Evolutionary conservation across 2,329 filamentous ascomycete species (phyloP).

Genomic region (Diaporthe sp.): DNA sequence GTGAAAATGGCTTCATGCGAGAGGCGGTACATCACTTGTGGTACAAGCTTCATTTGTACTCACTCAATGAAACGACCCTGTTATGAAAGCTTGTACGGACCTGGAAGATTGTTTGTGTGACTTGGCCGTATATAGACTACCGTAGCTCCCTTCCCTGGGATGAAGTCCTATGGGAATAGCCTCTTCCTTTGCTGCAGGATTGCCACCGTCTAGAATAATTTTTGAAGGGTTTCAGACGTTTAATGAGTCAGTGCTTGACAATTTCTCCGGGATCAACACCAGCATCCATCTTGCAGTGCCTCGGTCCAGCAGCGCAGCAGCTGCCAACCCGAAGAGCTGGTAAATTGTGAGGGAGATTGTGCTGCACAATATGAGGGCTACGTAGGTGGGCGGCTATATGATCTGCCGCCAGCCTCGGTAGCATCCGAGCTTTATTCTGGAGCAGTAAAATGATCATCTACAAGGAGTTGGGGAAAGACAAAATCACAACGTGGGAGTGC

Average conservation of each 20-base stretch:
- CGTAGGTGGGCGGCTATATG: constrained; percentile 9
- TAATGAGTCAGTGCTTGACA: neutral
- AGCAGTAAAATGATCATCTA: constrained; percentile 22
- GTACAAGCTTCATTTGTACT: neutral
- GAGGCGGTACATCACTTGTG: neutral
- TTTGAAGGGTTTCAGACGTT: neutral
- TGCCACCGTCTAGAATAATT: neutral
- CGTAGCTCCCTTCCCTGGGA: neutral
- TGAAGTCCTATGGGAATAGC: neutral
- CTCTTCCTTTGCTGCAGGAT: neutral
- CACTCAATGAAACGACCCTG: constrained; percentile 4
- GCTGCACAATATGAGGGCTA: neutral
- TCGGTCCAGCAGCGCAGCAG: constrained; percentile 25
- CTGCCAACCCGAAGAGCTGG: constrained; percentile 14
- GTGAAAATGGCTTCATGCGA: too few relatives aligned
- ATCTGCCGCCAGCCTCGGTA: constrained; percentile 28
- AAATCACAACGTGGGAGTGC: constrained; percentile 30
- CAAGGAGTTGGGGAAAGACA: constrained; percentile 17
- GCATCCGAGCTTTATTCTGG: constrained; percentile 28
- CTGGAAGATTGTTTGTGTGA: neutral
- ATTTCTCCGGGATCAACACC: constrained; percentile 3
- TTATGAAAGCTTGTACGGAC: too few relatives aligned
- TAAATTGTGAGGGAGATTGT: constrained; percentile 15
- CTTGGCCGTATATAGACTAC: neutral
- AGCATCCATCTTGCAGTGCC: neutral